Evolutionary conservation across 345 rosid genomes (phyloP), one percentile per base, ranked within the genome.

Genomic region (Excoecaria agallocha): DNA sequence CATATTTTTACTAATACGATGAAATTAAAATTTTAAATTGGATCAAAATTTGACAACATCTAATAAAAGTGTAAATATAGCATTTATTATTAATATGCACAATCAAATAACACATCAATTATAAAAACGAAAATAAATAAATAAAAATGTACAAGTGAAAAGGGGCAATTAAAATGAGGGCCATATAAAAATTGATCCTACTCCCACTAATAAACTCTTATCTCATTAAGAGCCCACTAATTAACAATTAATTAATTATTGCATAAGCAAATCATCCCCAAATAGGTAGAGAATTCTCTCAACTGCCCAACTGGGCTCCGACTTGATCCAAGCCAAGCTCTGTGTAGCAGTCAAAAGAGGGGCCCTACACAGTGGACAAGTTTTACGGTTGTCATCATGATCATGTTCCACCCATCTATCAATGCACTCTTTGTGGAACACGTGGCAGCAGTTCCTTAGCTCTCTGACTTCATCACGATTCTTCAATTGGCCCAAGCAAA

Each of bases 241-340:
- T 30, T 30, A 30, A 2, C 2, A 30, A 30, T 30, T 30, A 2
- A 30, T 30, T 30, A 11, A 30, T 35, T 11, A 43, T 22, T 51
- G 63, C 43, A 78, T 66, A 30, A 84, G 81, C 73, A 93, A 80
- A 76, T 95, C 98, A 62, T 95, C 99, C 4, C 96, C 99, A 49
- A 95, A 95, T 5, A 95, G 88, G 84, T 95, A 95, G 12, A 95
- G 86, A 52, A 95, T 83, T 43, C 90, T 86, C 68, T 95, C 97
- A 0, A 93, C 96, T 5, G 96, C 98, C 99, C 99, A 95, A 80
- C 92, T 93, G 3, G 97, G 98, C 77, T 95, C 93, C 3, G 81
- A 78, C 77, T 75, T 82, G 17, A 84, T 76, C 86, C 85, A 80
- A 45, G 76, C 85, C 74, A 62, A 5, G 20, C 73, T 54, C n/a